Evolutionary conservation across 208 protist species (phyloP), one percentile per base, ranked within the genome.

Genomic region (Angomonas deanei): DNA sequence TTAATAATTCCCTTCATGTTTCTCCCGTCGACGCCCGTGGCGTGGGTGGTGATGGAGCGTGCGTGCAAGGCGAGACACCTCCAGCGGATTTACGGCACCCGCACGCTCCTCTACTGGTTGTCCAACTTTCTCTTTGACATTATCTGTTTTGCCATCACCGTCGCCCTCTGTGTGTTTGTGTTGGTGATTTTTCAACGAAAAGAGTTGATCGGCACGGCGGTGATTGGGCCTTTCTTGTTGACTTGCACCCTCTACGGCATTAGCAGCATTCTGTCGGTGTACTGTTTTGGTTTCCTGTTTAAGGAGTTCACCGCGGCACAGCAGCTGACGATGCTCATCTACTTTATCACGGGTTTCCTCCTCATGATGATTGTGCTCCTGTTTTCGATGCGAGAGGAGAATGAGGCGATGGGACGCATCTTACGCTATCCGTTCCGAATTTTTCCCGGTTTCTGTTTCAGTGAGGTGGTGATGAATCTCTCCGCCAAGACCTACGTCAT

Each of bases 91-190:
- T 77, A 71, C 2, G 83, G 83, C 32, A 23, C 84, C 24, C 47
- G 55, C 27, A 68, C 68, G 28, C 50, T 58, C n/a, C 42, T 86
- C 2, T 93, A 93, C 72, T 90, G 82, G 84, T 11, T 87, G 11
- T 66, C 84, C 3, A 94, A 90, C 68, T 92, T 86, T 62, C 21
- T 91, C 19, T 92, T 88, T 53, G 88, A 94, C 62, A 26, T 91
- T 15, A 55, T 47, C 34, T 81, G 76, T 55, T 86, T 85, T 60
- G 30, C 82, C 42, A 73, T 91, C 59, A 86, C 76, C 23, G 80
- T 81, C 64, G 54, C 80, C 47, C 70, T 86, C 24, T 72, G 79
- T 28, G 76, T 91, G 39, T 68, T 83, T 52, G 69, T 91, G 2
- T 78, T 90, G 19, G 42, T 70, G 23, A 75, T 73, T 38, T 94